A percentile compares a stretch with the other conserved stretches of the same genome.
These are phyloP conservation scores for Tulasnella sp. DNA, from an alignment of 768 basidiomycete genomes.

Conservation along the genomic window DNA sequence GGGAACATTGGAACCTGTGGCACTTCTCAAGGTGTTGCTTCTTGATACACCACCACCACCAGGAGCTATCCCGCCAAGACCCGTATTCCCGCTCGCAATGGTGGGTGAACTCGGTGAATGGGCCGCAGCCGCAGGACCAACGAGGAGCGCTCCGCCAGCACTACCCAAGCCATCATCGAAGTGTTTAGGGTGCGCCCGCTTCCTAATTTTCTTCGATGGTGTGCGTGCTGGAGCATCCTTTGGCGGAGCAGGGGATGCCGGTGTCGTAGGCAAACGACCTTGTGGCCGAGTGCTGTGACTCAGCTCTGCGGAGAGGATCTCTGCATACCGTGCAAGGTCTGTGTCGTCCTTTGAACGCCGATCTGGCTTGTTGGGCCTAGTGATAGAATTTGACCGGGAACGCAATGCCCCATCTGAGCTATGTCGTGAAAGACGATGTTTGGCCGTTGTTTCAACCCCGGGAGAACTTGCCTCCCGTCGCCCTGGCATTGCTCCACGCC, in stretches of 20 bases:
- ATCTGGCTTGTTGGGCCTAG: background rate
- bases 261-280: background rate
- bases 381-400: background rate
- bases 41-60: background rate
- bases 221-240: background rate
- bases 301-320: background rate
- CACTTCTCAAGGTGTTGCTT: conserved; percentile 8
- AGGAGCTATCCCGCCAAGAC: conserved; percentile 3
- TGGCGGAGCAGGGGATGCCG: background rate
- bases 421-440: background rate
- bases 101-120: background rate
- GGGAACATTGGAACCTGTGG: background rate
- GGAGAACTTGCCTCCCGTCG: background rate
- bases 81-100: conserved; percentile 2
- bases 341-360: conserved; percentile 5
- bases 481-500: background rate
- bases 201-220: background rate
- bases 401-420: conserved; percentile 9
- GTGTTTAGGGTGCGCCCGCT: conserved; percentile 3
- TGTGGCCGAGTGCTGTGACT: background rate
- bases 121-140: background rate
- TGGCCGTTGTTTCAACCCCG: background rate
- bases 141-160: background rate
- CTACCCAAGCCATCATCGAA: conserved; percentile 13
- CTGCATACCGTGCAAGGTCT: background rate